Evolutionary conservation across 2,329 filamentous ascomycete species (phyloP), one percentile per base, ranked within the genome.

Genomic region (Neopestalotiopsis sp.): DNA sequence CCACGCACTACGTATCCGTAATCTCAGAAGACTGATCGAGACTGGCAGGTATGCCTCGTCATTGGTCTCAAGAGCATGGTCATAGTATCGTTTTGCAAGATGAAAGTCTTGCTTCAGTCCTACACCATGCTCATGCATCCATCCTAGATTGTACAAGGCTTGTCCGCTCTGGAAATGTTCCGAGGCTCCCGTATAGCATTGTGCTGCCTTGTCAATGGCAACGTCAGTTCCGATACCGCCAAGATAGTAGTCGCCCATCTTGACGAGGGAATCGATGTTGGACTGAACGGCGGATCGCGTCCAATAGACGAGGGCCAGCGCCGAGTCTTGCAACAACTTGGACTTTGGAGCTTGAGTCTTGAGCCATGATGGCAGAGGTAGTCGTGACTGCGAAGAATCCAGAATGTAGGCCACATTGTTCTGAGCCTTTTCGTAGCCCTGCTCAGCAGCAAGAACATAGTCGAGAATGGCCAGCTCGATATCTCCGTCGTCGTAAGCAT

Each of bases 51-150:
- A 98, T 0, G 96, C 95, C 80, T 99, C 97, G 63, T 91, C 88
- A 75, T 97, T 99, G 0, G 95, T 95, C 76, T 95, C 94, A 38
- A 98, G 84, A 1, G 96, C 95, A 70, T 96, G 88, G 75, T 99
- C 96, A 77, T 99, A 99, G 81, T 95, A 97, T 67, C 96, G 87
- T 82, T 99, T 99, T 2, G 97, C 96, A 68, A 99, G 90, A 77
- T 99, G 96, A 79, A 97, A 99, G 78, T 99, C 96, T 78, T 99
- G 96, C 67, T 93, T 92, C 24, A 98, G 88, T 1, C 95, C 94
- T 64, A 98, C 86, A 7, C 96, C 96, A 76, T 98, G 98, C 81
- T 99, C 96, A 77, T 99, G 94, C 95, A 99, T 98, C 96, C 96
- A 99, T 4, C 96, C 97, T 14, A 99, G 85, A 75, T 99, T 98